Evolutionary conservation across 2,329 filamentous ascomycete species (phyloP).

Genomic region (Didymellaceae sp.): DNA sequence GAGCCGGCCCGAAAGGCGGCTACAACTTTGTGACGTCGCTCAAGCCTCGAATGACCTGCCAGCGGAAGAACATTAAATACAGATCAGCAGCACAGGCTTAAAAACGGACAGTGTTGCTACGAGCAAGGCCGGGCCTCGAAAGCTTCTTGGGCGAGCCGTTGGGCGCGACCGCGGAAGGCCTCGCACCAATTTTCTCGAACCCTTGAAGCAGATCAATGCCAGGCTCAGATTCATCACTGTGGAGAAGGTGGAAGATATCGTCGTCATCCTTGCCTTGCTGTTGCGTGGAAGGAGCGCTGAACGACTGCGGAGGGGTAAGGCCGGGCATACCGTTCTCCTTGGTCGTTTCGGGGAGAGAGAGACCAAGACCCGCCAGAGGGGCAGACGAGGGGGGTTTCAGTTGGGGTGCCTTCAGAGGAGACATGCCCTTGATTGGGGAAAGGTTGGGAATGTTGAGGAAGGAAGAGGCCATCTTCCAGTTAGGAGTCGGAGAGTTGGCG

Average conservation of each 20-base stretch:
- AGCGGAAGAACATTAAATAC: neutral
- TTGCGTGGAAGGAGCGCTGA: slow-evolving; percentile 31
- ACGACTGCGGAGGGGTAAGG: slow-evolving; percentile 39
- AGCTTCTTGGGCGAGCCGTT: slow-evolving; percentile 47
- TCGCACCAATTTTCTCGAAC: slow-evolving; percentile 73
- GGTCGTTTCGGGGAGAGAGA: slow-evolving; percentile 25
- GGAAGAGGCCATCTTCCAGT: slow-evolving; percentile 44
- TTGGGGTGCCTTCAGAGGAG: slow-evolving; percentile 41
- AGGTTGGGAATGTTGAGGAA: slow-evolving; percentile 47
- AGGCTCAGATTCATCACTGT: slow-evolving; percentile 66
- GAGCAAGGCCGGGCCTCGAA: slow-evolving; percentile 36
- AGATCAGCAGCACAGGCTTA: slow-evolving; percentile 21
- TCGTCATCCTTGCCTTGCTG: slow-evolving; percentile 54
- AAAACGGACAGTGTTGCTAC: slow-evolving; percentile 45
- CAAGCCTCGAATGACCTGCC: slow-evolving; percentile 7
- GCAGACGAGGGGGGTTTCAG: slow-evolving; percentile 38
- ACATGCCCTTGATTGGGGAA: slow-evolving; percentile 40
- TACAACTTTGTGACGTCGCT: slow-evolving; percentile 12
- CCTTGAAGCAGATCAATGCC: slow-evolving; percentile 75
- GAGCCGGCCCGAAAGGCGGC: slow-evolving; percentile 14
- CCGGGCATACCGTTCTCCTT: slow-evolving; percentile 34
- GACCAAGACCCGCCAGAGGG: slow-evolving; percentile 26
- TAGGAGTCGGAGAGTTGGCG: slow-evolving; percentile 39
- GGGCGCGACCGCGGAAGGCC: slow-evolving; percentile 38
- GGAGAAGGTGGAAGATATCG: slow-evolving; percentile 63